Percentiles rank a stretch among this genome's conserved stretches.
Conservation (phyloP, 768 basidiomycete genomes). For the Naganishia vaughanmartiniae region DNA sequence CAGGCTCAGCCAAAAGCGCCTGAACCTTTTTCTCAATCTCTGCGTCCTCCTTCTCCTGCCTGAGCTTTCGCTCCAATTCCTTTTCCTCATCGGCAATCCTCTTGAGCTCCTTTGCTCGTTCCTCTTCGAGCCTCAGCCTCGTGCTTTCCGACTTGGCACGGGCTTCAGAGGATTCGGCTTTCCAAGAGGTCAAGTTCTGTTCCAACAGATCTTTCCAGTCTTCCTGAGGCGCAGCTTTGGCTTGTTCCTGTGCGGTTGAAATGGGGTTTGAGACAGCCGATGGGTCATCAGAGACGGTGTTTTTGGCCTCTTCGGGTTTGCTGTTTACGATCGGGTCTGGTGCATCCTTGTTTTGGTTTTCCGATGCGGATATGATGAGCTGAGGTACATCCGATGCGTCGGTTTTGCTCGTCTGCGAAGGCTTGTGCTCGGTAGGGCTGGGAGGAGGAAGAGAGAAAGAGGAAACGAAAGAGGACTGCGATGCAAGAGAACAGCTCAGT, state of each 20-base stretch:
- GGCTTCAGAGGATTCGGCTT: constrained; percentile 40
- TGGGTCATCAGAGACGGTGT: constrained; percentile 30
- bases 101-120: constrained; percentile 34
- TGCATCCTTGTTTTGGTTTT: constrained; percentile 31
- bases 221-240: constrained; percentile 13
- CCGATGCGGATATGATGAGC: constrained; percentile 31
- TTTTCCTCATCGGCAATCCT: constrained; percentile 20
- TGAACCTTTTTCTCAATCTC: constrained; percentile 35
- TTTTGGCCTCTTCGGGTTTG: background rate
- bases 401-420: constrained; percentile 44
- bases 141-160: constrained; percentile 42
- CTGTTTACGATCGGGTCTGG: constrained; percentile 18
- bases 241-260: constrained; percentile 28
- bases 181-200: constrained; percentile 28
- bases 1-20: constrained; percentile 31
- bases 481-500: background rate
- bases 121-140: constrained; percentile 40
- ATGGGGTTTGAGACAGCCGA: constrained; percentile 25
- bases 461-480: constrained; percentile 35
- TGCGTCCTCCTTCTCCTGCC: constrained; percentile 33
- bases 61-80: constrained; percentile 33
- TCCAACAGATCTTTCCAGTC: constrained; percentile 32
- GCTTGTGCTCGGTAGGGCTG: constrained; percentile 23
- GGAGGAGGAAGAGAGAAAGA: constrained; percentile 40
- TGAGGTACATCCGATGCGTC: constrained; percentile 21